These are phyloP conservation scores for Monosporascus ibericus DNA, from an alignment of 2,329 filamentous ascomycete species.

Conservation along the genomic window DNA sequence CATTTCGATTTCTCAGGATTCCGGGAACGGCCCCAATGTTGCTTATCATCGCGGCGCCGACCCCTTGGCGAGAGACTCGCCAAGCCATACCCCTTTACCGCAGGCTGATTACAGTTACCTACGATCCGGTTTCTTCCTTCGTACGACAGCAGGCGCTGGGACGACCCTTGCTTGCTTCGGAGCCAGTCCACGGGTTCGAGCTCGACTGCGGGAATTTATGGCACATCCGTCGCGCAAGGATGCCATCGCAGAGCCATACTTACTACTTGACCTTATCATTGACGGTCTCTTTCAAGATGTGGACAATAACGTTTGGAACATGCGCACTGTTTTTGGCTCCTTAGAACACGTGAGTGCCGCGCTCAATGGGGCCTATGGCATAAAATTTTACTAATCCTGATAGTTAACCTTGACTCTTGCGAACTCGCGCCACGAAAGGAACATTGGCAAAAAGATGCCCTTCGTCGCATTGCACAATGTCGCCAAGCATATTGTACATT, in stretches of 20 bases:
- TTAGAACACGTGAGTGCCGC: constrained; percentile 11
- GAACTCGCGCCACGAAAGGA: background rate
- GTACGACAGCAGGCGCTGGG: background rate
- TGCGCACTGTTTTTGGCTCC: constrained; percentile 10
- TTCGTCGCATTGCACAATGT: constrained; percentile 17
- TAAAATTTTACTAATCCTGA: background rate
- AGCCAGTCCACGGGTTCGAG: background rate
- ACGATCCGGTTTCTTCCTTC: constrained; percentile 11
- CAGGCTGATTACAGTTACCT: constrained; percentile 10
- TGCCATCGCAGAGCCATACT: constrained; percentile 8
- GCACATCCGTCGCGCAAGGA: constrained; percentile 1
- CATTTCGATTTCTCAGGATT: constrained; percentile 12
- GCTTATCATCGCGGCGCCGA: background rate
- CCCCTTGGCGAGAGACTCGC: background rate
- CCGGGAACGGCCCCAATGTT: background rate
- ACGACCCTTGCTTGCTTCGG: constrained; percentile 13
- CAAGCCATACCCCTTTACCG: background rate
- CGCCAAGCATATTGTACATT: constrained; percentile 15
- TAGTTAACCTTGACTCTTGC: constrained; percentile 3
- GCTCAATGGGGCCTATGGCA: background rate
- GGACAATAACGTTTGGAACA: constrained; percentile 13
- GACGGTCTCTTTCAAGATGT: constrained; percentile 15
- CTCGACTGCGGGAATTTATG: background rate
- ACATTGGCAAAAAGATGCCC: constrained; percentile 4
- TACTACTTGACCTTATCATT: constrained; percentile 14